phyloP scores from a whole-genome alignment of 2,329 filamentous ascomycete genomes.

The Cryoendolithus antarcticus region DNA sequence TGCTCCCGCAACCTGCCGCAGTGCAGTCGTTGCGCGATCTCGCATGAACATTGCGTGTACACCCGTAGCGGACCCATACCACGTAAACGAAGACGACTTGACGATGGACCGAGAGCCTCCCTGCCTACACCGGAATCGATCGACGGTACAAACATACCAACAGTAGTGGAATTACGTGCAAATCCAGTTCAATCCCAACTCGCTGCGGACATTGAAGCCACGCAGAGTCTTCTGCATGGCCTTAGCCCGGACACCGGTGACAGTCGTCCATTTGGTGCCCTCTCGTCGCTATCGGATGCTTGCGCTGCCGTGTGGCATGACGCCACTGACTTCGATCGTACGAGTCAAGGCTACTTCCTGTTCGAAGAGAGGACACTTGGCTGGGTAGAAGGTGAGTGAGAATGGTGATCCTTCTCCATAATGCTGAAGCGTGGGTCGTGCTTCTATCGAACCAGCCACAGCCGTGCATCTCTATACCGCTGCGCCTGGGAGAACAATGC shows the following conservation, averaged over 20 bases:
- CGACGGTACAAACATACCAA: too few relatives aligned
- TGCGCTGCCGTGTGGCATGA: constrained; percentile 11
- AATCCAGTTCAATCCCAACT: constrained; percentile 5
- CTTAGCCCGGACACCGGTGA: neutral
- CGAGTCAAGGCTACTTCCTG: constrained; percentile 7
- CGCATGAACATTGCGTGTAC: constrained; percentile 7
- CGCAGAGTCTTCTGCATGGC: constrained; percentile 5
- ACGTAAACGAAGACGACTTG: constrained; percentile 9
- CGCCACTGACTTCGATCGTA: constrained; percentile 4
- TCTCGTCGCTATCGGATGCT: constrained; percentile 8
- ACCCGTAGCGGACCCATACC: constrained; percentile 12
- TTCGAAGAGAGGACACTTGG: constrained; percentile 6
- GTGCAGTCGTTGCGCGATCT: constrained; percentile 8
- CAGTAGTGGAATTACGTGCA: too few relatives aligned
- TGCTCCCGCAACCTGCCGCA: constrained; percentile 7
- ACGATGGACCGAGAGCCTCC: neutral
- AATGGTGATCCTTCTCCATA: too few relatives aligned
- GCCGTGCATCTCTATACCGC: too few relatives aligned
- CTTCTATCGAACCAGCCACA: too few relatives aligned
- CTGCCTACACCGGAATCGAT: too few relatives aligned
- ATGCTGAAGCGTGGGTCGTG: too few relatives aligned
- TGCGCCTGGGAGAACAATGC: too few relatives aligned
- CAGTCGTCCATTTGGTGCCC: constrained; percentile 5
- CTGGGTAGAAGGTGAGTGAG: constrained; percentile 8
- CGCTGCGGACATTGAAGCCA: constrained; percentile 7